phyloP scores from a whole-genome alignment of 1,139 yeast species.

The Taphrina communis region DNA sequence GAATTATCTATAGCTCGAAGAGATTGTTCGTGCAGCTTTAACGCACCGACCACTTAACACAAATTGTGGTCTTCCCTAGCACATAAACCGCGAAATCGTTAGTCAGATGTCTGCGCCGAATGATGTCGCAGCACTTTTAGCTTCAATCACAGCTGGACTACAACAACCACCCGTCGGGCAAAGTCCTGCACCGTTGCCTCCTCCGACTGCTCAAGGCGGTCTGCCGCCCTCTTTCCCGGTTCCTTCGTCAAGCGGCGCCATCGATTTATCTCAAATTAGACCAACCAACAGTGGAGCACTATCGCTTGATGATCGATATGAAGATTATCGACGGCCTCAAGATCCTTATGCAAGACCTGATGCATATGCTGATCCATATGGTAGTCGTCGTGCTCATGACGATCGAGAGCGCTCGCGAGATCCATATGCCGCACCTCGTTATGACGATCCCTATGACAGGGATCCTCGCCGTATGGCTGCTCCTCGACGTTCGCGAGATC shows the following conservation, averaged over 20 bases:
- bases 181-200: not conserved
- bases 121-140: conserved; percentile 38
- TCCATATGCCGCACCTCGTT: conserved; percentile 24
- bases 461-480: conserved; percentile 27
- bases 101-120: conserved; percentile 37
- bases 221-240: conserved; percentile 15
- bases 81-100: not conserved
- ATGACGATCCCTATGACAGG: conserved; percentile 29
- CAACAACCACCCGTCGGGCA: conserved; percentile 21
- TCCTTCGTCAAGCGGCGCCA: conserved; percentile 34
- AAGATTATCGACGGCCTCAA: conserved; percentile 22
- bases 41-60: not conserved
- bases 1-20: not conserved
- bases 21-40: not conserved
- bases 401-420: conserved; percentile 30
- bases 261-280: conserved; percentile 30
- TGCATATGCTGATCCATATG: conserved; percentile 23
- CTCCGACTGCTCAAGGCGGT: conserved; percentile 9
- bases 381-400: conserved; percentile 21
- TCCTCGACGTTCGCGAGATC: conserved; percentile 27
- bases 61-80: not conserved
- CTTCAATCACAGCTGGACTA: conserved; percentile 36
- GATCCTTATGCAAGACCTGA: conserved; percentile 31
- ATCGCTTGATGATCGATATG: conserved; percentile 22
- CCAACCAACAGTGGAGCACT: conserved; percentile 31